Base-by-base conservation (phyloP, 2,329 filamentous ascomycete species). In the Magnaporthiopsis incrustans region DNA sequence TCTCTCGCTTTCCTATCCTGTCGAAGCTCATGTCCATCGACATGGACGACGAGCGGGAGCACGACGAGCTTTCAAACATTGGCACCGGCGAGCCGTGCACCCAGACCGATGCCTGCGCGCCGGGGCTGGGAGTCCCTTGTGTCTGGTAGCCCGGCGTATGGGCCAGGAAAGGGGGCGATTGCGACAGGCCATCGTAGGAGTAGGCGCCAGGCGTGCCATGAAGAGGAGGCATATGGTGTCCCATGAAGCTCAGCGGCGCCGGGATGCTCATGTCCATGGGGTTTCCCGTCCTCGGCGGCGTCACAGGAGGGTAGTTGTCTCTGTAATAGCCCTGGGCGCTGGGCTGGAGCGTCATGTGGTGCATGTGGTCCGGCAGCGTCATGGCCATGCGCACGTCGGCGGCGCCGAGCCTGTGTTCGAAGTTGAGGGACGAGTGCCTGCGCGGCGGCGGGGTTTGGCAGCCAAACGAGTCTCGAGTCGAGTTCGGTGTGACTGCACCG, bases 331-430 rank as follows among this genome's bases (percentile, higher is more conserved):
- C 59, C 59, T 60, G 33, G 18, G 59, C 22, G 22, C 33, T 60
- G 33, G 78, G 73, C 18, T 33, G n/a, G n/a, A 38, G 59, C n/a
- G 38, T 22, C 25, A 38, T 33, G 15, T 26, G 26, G 26, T 60
- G 26, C n/a, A 38, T 38, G n/a, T 60, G 18, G 18, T 25, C 22
- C 12, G 26, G 25, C 33, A 33, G 22, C 33, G 59, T 33, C 33
- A 60, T 38, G 26, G 18, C 26, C 33, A 60, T 44, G 22, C 22
- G 7, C 18, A 60, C 25, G 18, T 35, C 30, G 11, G 3, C 4
- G 22, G 59, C 18, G 2, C 7, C 33, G 33, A 38, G 25, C 33
- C 15, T 60, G 59, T n/a, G 38, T 18, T 53, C 44, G n/a, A 53
- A 53, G 22, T 11, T 25, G 18, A 38, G 15, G n/a, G 33, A 38